Conservation (phyloP, 108 stramenopile species). For the Nitzschia putrida region DNA sequence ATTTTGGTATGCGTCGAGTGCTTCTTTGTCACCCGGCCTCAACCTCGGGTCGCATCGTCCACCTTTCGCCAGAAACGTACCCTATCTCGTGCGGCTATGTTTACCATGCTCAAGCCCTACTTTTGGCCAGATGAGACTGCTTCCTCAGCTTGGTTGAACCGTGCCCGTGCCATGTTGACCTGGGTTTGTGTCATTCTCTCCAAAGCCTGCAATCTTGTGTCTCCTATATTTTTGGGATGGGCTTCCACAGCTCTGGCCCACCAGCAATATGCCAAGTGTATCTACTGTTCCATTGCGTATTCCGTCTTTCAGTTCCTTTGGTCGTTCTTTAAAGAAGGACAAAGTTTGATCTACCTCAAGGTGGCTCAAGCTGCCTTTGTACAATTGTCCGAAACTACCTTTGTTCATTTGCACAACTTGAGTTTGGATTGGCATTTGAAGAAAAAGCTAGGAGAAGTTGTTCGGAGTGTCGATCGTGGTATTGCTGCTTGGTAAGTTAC, state of each 20-base stretch:
- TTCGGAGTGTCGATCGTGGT: slow-evolving; percentile 93
- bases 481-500: slow-evolving; percentile 65
- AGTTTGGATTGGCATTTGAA: slow-evolving; percentile 94
- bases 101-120: slow-evolving; percentile 86
- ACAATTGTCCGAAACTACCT: slow-evolving; percentile 86
- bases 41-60: not conserved
- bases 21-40: slow-evolving; percentile 44
- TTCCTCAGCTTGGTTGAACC: slow-evolving; percentile 76
- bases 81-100: slow-evolving; percentile 55
- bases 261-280: slow-evolving; percentile 54
- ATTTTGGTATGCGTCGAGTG: slow-evolving; percentile 48
- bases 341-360: slow-evolving; percentile 90
- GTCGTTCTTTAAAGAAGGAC: slow-evolving; percentile 84
- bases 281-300: slow-evolving; percentile 64
- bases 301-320: slow-evolving; percentile 63
- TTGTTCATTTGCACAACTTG: slow-evolving; percentile 88
- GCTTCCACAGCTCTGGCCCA: slow-evolving; percentile 86
- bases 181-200: slow-evolving; percentile 88
- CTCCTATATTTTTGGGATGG: slow-evolving; percentile 87
- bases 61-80: slow-evolving; percentile 31
- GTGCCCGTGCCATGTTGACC: slow-evolving; percentile 82
- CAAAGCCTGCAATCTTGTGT: slow-evolving; percentile 80
- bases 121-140: slow-evolving; percentile 92
- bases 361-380: slow-evolving; percentile 97
- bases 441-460: slow-evolving; percentile 94